These are phyloP conservation scores for Mediolabrus comicus DNA, from an alignment of 108 stramenopile species.

Conservation along the genomic window DNA sequence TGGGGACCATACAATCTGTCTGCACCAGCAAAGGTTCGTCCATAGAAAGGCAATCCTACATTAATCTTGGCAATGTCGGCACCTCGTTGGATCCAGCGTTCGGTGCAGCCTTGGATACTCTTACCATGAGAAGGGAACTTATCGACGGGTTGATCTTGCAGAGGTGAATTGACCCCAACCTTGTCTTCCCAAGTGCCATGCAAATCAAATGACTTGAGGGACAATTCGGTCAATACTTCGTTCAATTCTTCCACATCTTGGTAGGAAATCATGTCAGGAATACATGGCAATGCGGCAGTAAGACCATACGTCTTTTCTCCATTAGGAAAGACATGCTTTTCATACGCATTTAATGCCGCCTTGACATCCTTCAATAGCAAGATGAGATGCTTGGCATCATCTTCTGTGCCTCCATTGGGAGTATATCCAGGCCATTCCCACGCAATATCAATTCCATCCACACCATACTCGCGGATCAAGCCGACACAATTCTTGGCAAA, in stretches of 20 bases:
- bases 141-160: slow-evolving; percentile 24
- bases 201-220: slow-evolving; percentile 47
- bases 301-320: slow-evolving; percentile 33
- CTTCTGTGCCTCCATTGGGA: slow-evolving; percentile 32
- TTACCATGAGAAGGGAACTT: slow-evolving; percentile 32
- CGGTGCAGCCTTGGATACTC: slow-evolving; percentile 24
- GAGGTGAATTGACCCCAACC: slow-evolving; percentile 40
- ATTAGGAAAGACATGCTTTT: slow-evolving; percentile 22
- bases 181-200: slow-evolving; percentile 35
- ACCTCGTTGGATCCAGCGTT: slow-evolving; percentile 33
- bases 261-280: slow-evolving; percentile 26
- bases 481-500: slow-evolving; percentile 47
- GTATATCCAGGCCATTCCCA: slow-evolving; percentile 45
- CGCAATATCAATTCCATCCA: slow-evolving; percentile 44
- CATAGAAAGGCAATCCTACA: slow-evolving; percentile 44
- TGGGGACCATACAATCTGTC: slow-evolving; percentile 27
- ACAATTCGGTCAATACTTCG: slow-evolving; percentile 24
- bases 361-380: slow-evolving; percentile 16
- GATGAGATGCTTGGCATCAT: slow-evolving; percentile 32
- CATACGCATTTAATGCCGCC: slow-evolving; percentile 27
- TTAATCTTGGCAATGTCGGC: slow-evolving; percentile 24
- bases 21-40: slow-evolving; percentile 31
- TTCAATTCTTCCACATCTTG: slow-evolving; percentile 30
- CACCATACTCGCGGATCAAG: slow-evolving; percentile 25
- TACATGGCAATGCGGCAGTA: slow-evolving; percentile 44